phyloP scores from a whole-genome alignment of 495 filamentous ascomycete genomes.

The Polyplosphaeria fusca region DNA sequence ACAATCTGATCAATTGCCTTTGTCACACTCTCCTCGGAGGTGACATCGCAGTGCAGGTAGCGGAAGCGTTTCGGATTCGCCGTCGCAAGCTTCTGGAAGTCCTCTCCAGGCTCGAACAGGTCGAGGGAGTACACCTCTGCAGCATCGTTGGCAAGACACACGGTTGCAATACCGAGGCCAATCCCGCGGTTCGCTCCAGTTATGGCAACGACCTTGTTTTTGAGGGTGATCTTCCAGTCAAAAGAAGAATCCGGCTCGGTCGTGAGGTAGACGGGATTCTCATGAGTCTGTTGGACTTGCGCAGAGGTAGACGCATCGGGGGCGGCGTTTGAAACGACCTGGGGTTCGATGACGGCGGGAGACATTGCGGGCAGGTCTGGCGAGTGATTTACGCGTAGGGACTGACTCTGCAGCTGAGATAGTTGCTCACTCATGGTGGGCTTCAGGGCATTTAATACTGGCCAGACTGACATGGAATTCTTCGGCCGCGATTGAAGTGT shows the following conservation, averaged over 20 bases:
- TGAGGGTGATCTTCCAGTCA: conserved; percentile 35
- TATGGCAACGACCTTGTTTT: conserved; percentile 31
- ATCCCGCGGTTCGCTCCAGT: conserved; percentile 22
- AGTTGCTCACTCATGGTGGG: background rate
- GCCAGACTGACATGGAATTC: too few species aligned
- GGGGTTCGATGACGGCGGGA: conserved; percentile 8
- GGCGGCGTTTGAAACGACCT: background rate
- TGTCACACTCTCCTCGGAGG: conserved; percentile 42
- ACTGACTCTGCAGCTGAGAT: too few species aligned
- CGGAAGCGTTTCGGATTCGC: conserved; percentile 39
- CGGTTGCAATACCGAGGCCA: conserved; percentile 22
- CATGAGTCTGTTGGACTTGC: background rate
- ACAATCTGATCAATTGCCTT: conserved; percentile 44
- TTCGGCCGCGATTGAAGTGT: too few species aligned
- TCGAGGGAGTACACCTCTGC: conserved; percentile 45
- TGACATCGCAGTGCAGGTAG: conserved; percentile 46
- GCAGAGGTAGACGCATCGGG: background rate
- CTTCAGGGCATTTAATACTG: background rate
- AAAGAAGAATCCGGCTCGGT: conserved; percentile 28
- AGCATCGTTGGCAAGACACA: conserved; percentile 40
- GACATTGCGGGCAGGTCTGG: conserved; percentile 6
- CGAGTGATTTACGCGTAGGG: background rate
- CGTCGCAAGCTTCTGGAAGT: conserved; percentile 40
- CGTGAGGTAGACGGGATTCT: conserved; percentile 15
- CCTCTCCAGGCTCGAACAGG: conserved; percentile 45